Percentiles rank a stretch among this genome's conserved stretches.
Evolutionary conservation across 2,329 filamentous ascomycete genomes (phyloP).

Genomic region (Mollisiaceae sp.): DNA sequence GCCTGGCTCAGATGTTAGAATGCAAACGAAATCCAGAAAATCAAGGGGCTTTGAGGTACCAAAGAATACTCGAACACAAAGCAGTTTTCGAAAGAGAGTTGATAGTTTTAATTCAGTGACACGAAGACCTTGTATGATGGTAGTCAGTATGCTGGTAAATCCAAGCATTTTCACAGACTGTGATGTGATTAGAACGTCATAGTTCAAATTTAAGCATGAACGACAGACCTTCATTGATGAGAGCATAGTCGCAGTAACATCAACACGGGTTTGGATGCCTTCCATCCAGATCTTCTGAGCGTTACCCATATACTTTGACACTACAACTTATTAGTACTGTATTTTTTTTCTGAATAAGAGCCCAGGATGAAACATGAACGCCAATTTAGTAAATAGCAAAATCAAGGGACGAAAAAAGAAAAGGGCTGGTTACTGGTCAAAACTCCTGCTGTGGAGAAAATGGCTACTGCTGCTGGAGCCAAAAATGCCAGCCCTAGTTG

Average conservation of each 20-base stretch:
- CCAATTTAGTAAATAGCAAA: no score
- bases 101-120: conserved; percentile 48
- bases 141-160: conserved; percentile 43
- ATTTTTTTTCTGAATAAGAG: no score
- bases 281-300: conserved; percentile 41
- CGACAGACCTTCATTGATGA: conserved; percentile 39
- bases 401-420: no score
- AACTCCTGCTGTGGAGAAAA: conserved; percentile 38
- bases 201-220: neutral
- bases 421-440: conserved; percentile 14
- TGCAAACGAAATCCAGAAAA: neutral
- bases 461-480: conserved; percentile 32
- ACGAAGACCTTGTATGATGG: conserved; percentile 45
- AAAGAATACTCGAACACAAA: conserved; percentile 35
- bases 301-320: conserved; percentile 35
- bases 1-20: conserved; percentile 23
- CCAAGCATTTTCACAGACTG: conserved; percentile 43
- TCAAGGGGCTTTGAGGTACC: conserved; percentile 13
- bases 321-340: no score
- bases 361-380: no score
- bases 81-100: conserved; percentile 44
- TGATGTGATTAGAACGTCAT: conserved; percentile 19
- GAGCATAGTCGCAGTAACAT: conserved; percentile 40
- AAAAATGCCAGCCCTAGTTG: conserved; percentile 40
- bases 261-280: conserved; percentile 41